Percentiles rank a stretch among this genome's conserved stretches.
Conservation (phyloP, 176 grass and related monocot genomes). For the Leersia perrieri region DNA sequence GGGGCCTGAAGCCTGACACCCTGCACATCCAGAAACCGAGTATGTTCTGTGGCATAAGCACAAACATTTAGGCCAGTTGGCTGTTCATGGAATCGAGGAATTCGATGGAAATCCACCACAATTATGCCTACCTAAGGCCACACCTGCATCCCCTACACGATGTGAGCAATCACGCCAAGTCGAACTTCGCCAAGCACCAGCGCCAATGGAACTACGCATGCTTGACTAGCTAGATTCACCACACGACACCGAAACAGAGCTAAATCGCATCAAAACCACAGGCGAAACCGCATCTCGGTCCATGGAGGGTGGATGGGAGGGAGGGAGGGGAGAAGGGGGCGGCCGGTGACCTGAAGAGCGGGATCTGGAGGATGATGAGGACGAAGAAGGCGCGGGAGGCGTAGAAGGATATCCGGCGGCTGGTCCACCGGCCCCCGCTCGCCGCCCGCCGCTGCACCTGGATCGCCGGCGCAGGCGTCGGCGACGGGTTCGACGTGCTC, state of each 20-base stretch:
- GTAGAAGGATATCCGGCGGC: constrained; percentile 59
- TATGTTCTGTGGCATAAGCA: too few species aligned
- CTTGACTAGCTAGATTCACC: constrained; percentile 13
- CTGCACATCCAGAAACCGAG: constrained; percentile 17
- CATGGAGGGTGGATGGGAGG: not conserved
- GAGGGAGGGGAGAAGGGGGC: not conserved
- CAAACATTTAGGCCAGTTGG: not conserved
- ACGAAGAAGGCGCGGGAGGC: constrained; percentile 73
- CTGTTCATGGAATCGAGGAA: not conserved
- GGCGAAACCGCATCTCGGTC: not conserved
- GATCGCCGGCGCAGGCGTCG: not conserved
- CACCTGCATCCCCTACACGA: not conserved
- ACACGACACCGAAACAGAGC: not conserved
- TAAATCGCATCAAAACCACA: not conserved
- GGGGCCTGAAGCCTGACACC: not conserved
- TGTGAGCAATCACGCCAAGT: not conserved
- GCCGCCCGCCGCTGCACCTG: constrained; percentile 34
- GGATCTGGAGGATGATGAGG: constrained; percentile 90
- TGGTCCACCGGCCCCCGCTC: constrained; percentile 48
- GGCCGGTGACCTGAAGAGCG: constrained; percentile 73
- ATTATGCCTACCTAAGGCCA: not conserved
- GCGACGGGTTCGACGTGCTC: constrained; percentile 13
- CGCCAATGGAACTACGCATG: not conserved
- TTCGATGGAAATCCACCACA: not conserved
- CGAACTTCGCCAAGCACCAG: not conserved